Evolutionary conservation across 306 rosid species (phyloP).

Genomic region (Trichosanthes cucumerina): DNA sequence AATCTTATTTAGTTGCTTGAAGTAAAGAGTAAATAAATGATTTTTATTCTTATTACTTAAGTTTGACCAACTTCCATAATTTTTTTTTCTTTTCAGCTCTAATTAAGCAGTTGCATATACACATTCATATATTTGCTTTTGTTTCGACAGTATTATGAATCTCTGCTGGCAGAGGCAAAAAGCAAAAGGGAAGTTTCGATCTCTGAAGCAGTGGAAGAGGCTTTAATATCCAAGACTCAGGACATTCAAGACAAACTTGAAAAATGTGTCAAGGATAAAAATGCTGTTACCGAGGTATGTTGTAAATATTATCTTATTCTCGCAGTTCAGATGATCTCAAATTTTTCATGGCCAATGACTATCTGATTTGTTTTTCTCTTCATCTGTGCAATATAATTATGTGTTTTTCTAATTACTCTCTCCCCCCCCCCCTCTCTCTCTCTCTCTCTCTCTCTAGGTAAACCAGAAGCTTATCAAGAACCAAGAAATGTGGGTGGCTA

Average conservation of each 20-base stretch:
- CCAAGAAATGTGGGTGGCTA: slow-evolving; percentile 51
- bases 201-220: slow-evolving; percentile 68
- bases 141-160: slow-evolving; percentile 53
- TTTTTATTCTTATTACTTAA: background rate
- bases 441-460: slow-evolving; percentile 41
- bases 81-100: background rate
- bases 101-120: background rate
- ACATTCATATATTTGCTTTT: background rate
- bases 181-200: slow-evolving; percentile 46
- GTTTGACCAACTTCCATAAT: background rate
- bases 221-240: slow-evolving; percentile 50
- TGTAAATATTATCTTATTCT: background rate
- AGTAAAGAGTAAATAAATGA: background rate
- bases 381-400: background rate
- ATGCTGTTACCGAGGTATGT: slow-evolving; percentile 50
- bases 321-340: background rate
- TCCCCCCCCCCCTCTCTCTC: background rate
- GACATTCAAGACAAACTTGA: slow-evolving; percentile 65
- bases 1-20: background rate
- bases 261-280: slow-evolving; percentile 44
- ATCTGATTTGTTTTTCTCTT: background rate
- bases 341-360: background rate
- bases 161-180: slow-evolving; percentile 61
- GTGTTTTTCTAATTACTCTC: background rate
- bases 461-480: slow-evolving; percentile 63